Evolutionary conservation across 2,329 filamentous ascomycete species (phyloP), one percentile per base, ranked within the genome.

Genomic region (Ascochyta koolunga): DNA sequence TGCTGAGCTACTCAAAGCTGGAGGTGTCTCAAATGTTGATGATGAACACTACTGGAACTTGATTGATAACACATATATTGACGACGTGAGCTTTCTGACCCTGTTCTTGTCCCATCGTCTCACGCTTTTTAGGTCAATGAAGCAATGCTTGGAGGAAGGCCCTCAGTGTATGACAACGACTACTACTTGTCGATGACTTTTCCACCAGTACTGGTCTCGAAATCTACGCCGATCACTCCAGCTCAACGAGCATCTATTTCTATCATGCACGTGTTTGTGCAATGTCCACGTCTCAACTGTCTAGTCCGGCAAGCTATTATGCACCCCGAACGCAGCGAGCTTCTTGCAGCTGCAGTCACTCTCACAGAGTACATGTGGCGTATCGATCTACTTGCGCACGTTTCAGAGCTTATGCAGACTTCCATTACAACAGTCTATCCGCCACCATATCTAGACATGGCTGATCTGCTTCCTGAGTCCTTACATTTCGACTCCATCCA

Each of bases 51-150:
- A 59, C 39, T 73, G 65, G 64, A 65, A 62, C 40, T 48, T 72
- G 2, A 57, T 73, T n/a, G 68, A 73, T 19, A 67, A 69, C 36
- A 67, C 68, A 2, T 73, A 73, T 19, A 59, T 67, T 7, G 70
- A 73, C n/a, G 70, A 73, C 31, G 70, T 71, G 43, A 58, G 64
- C 60, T 22, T 22, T 25, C 10, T 19, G 16, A 29, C 5, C 7
- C 16, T 11, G 16, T 4, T 21, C 33, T 24, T 15, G 9, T 6
- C 15, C 8, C 4, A 5, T 16, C 21, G 22, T 29, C 54, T 68
- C 5, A 69, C 36, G 10, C 10, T 5, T 9, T 9, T 5, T 24
- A 72, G 70, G 69, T 71, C 7, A 58, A 66, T 2, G 70, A 72
- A 58, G 62, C 67, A 7, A 63, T 70, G 54, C 43, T 72, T 8